Evolutionary conservation across 192 early-diverging fungal genomes (phyloP).

Genomic region (Podila verticillata): DNA sequence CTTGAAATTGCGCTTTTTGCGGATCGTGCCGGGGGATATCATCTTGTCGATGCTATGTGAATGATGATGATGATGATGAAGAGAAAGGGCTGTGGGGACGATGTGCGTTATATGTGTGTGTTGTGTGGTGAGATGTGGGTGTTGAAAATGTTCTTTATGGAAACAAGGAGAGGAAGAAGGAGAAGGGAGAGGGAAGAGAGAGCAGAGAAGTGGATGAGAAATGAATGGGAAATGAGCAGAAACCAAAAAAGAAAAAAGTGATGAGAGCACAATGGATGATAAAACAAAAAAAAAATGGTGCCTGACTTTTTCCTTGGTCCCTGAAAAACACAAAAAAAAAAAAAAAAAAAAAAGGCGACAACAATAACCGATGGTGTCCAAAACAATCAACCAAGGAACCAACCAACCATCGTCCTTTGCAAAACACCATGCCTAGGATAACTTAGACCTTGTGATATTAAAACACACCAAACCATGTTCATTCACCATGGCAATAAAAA

Average conservation of each 20-base stretch:
- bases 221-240: neutral
- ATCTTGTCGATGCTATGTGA: neutral
- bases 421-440: too few relatives aligned
- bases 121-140: neutral
- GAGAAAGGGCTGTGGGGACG: too few relatives aligned
- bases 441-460: too few relatives aligned
- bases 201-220: neutral
- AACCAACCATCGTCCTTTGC: too few relatives aligned
- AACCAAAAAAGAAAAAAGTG: neutral
- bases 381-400: too few relatives aligned
- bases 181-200: neutral
- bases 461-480: too few relatives aligned
- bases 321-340: neutral
- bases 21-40: constrained; percentile 37
- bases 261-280: neutral
- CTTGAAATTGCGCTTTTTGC: constrained; percentile 66
- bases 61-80: neutral
- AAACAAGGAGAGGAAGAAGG: neutral
- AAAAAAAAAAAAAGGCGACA: neutral
- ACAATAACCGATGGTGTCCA: too few relatives aligned
- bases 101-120: neutral
- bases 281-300: neutral
- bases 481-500: too few relatives aligned
- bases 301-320: neutral
- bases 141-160: neutral